Evolutionary conservation across 139 green algal genomes (phyloP).

Genomic region (Chlorella vulgaris): DNA sequence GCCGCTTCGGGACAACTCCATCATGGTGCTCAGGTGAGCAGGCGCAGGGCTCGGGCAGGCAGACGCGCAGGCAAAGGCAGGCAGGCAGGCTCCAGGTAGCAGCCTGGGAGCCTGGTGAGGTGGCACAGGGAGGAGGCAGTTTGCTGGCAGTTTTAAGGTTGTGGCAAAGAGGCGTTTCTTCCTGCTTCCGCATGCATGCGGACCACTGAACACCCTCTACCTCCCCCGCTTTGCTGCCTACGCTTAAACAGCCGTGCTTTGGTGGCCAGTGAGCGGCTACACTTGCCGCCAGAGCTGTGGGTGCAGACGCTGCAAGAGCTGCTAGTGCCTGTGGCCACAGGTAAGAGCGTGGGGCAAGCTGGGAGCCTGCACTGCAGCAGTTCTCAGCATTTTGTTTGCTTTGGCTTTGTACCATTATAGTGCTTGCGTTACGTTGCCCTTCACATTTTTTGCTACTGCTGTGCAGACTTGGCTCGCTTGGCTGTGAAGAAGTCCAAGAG

Average conservation of each 20-base stretch:
- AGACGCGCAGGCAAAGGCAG: too few species aligned
- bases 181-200: too few species aligned
- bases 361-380: not conserved
- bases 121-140: too few species aligned
- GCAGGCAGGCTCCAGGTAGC: too few species aligned
- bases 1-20: conserved; percentile 63
- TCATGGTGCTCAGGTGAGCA: conserved; percentile 57
- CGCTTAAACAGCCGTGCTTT: conserved; percentile 19
- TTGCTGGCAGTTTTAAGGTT: too few species aligned
- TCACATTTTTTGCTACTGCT: too few species aligned
- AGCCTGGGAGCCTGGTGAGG: too few species aligned
- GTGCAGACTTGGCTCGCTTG: conserved; percentile 45
- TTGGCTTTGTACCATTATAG: not conserved
- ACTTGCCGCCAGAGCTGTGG: conserved; percentile 60
- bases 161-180: too few species aligned
- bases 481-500: conserved; percentile 12
- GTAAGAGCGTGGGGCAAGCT: not conserved
- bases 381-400: not conserved
- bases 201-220: too few species aligned
- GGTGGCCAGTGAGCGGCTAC: conserved; percentile 42
- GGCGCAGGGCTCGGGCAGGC: not conserved
- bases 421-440: not conserved
- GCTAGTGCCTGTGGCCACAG: conserved; percentile 59
- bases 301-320: conserved; percentile 52
- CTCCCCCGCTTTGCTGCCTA: not conserved